Evolutionary conservation across 148 eudicot genomes (phyloP).

Genomic region (Cornus suecica): DNA sequence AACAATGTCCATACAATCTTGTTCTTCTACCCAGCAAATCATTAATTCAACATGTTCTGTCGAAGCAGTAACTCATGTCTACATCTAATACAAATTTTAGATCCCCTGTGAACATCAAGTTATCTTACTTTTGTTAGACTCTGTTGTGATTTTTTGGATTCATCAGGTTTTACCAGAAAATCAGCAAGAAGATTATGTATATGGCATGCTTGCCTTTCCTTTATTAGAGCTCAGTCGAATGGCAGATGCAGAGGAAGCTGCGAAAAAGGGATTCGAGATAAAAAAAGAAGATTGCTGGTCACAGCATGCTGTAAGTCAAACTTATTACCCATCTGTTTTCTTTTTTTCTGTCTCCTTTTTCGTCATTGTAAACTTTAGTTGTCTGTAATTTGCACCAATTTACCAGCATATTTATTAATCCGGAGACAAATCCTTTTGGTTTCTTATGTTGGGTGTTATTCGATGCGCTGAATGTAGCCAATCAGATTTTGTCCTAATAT

Average conservation of each 20-base stretch:
- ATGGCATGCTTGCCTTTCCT: constrained; percentile 95
- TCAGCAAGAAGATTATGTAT: constrained; percentile 50
- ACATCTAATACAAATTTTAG: not conserved
- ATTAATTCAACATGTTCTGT: not conserved
- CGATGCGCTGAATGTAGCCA: not conserved
- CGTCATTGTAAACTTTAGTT: not conserved
- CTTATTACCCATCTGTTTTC: constrained; percentile 1
- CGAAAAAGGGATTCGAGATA: constrained; percentile 68
- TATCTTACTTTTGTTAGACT: not conserved
- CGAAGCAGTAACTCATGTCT: not conserved
- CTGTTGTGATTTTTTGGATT: not conserved
- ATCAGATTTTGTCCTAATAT: not conserved
- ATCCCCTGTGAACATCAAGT: not conserved
- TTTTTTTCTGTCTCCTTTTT: too few species aligned
- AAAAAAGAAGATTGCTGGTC: constrained; percentile 76
- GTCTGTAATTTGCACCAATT: not conserved
- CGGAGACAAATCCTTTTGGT: not conserved
- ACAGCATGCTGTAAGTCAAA: constrained; percentile 84
- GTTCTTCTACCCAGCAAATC: not conserved
- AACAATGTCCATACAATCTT: not conserved
- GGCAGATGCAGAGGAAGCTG: constrained; percentile 73
- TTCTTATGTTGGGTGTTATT: not conserved
- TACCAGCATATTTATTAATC: not conserved
- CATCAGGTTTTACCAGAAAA: constrained; percentile 64
- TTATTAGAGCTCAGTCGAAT: constrained; percentile 75